Evolutionary conservation across 2,329 filamentous ascomycete species (phyloP), one percentile per base, ranked within the genome.

Genomic region (Lecanicillium sp.): DNA sequence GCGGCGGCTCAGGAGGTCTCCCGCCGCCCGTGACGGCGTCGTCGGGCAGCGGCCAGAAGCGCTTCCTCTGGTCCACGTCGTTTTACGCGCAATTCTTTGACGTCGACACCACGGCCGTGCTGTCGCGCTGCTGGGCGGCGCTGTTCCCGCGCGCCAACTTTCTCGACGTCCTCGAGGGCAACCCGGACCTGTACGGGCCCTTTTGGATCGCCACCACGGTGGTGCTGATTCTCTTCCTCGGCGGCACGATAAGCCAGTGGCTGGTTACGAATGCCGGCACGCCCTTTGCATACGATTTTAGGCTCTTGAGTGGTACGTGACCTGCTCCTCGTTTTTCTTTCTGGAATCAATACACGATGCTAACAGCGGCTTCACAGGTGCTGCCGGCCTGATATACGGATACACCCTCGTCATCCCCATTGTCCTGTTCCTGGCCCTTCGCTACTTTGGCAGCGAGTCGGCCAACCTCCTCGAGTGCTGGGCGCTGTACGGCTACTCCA

Each of bases 31-130:
- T 57, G 11, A 80, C 77, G 14, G 66, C 75, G 3, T 61, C 67
- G 15, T 58, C 59, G 6, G 57, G 62, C 14, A 53, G 58, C 11
- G 60, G 61, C n/a, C 73, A 77, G 44, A 97, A 97, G 66, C 86
- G 86, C 55, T 88, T 83, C 68, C 84, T 97, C 47, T 98, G 92
- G 92, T 81, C 81, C 33, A 71, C 97, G 46, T 79, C 80, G 42
- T 98, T 95, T 71, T 98, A 98, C 68, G 80, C 88, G 40, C 92
- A 95, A 66, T 97, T 92, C 77, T 98, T 98, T 67, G 92, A 98
- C 58, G 90, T 98, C 47, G 92, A 98, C 65, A 97, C 92, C 2
- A 81, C 77, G 44, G 86, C 92, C 38, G 89, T 98, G 15, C 68
- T 96, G 40, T 74, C 81, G 54, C 84, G 92, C 49, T 97, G 92